Conservation (phyloP, 208 protist species). For the Trypanosoma vivax region DNA sequence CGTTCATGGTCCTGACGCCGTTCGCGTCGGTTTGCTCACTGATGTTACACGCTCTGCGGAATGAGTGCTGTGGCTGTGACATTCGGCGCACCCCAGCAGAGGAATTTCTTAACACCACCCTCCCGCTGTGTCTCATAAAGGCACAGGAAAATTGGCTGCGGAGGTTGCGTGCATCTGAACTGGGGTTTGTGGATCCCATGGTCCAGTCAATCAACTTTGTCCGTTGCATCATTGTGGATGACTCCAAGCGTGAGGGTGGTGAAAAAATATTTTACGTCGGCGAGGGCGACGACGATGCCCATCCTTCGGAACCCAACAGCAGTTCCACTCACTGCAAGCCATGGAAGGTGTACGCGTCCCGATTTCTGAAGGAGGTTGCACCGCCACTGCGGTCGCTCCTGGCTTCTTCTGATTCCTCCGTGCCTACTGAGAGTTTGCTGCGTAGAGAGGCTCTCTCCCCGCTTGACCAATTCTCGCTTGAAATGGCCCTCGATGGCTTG, state of each 20-base stretch:
- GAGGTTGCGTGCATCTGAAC: slow-evolving; percentile 26
- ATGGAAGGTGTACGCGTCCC: slow-evolving; percentile 7
- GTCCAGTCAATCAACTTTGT: slow-evolving; percentile 64
- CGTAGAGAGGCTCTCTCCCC: slow-evolving; percentile 4
- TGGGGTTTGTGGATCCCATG: slow-evolving; percentile 64
- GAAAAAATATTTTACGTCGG: slow-evolving; percentile 10
- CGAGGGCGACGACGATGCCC: neutral
- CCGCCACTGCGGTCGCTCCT: slow-evolving; percentile 2
- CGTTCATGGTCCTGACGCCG: slow-evolving; percentile 57
- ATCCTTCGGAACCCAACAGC: neutral
- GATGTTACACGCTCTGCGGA: slow-evolving; percentile 34
- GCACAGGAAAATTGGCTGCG: slow-evolving; percentile 31
- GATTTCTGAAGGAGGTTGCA: slow-evolving; percentile 5
- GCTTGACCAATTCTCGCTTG: slow-evolving; percentile 31
- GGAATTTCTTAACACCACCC: slow-evolving; percentile 12
- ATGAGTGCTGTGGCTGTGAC: slow-evolving; percentile 30
- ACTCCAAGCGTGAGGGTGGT: neutral
- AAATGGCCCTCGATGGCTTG: slow-evolving; percentile 25
- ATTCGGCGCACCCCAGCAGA: neutral
- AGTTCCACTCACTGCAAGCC: neutral
- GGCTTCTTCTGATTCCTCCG: neutral
- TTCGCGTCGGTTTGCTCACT: slow-evolving; percentile 61
- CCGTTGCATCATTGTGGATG: slow-evolving; percentile 19
- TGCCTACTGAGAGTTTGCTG: neutral
- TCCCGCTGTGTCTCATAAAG: slow-evolving; percentile 30